phyloP scores from a whole-genome alignment of 1,139 yeast genomes.

The Debaryomycetaceae sp. region DNA sequence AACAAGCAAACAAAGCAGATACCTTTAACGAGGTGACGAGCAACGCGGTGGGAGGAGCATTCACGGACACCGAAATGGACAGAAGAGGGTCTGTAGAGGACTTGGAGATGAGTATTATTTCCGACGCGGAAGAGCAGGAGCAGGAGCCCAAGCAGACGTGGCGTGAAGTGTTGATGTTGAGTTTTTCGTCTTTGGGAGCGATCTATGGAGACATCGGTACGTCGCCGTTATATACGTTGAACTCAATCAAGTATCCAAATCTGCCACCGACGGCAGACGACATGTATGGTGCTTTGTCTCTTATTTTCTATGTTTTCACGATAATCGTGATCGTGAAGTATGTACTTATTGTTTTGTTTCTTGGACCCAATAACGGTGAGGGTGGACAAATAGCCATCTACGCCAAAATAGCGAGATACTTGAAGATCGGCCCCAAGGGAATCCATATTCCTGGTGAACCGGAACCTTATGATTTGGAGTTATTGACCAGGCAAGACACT shows the following conservation, averaged over 20 bases:
- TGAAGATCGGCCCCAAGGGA: conserved; percentile 48
- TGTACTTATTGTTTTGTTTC: conserved; percentile 41
- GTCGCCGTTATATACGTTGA: conserved; percentile 53
- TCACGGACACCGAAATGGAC: neutral
- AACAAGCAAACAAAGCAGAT: neutral
- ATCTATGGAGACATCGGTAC: conserved; percentile 64
- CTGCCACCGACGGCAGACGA: conserved; percentile 33
- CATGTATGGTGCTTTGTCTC: conserved; percentile 49
- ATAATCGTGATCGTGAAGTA: conserved; percentile 52
- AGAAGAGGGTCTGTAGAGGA: neutral
- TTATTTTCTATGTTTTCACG: conserved; percentile 54
- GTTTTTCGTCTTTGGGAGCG: conserved; percentile 49
- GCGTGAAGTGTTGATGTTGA: conserved; percentile 21
- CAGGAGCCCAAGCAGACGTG: conserved; percentile 15
- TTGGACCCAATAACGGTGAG: conserved; percentile 57
- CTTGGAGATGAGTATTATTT: neutral
- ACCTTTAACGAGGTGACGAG: neutral
- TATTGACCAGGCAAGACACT: conserved; percentile 41
- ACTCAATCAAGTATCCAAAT: conserved; percentile 38
- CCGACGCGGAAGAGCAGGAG: neutral
- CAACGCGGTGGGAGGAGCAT: neutral
- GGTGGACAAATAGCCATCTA: conserved; percentile 64
- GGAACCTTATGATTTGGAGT: conserved; percentile 31
- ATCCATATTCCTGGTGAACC: conserved; percentile 41
- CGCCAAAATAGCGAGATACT: conserved; percentile 50